Base-by-base conservation (phyloP, 2,329 filamentous ascomycete genomes). In the Aschersonia sp. region DNA sequence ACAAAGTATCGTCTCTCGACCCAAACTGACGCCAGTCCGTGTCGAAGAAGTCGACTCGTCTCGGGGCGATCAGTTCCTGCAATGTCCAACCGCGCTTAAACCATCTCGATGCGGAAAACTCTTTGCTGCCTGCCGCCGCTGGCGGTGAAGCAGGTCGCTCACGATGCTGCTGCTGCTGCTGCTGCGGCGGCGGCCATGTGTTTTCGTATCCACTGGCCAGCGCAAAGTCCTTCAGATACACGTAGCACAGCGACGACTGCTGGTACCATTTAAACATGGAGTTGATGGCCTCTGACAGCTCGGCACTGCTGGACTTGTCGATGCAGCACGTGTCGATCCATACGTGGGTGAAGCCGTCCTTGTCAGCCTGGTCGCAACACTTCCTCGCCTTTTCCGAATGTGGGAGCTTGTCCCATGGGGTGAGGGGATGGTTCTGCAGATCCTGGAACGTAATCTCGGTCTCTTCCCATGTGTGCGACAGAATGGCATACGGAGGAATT, bases 321-420 rank as follows among this genome's bases (percentile, higher is more conserved):
- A 60, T 58, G 47, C 58, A 60, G 50, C 55, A 56, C 1, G 55
- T 59, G 32, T 60, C 57, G 22, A 56, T 49, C 59, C 59, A 61
- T 2, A 56, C 46, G 49, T 58, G 58, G 4, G 48, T 30, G 45
- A 53, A 53, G 5, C 55, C 53, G 8, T 56, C 50, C 1, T 45
- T 44, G 30, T 40, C 44, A n/a, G 55, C 54, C 45, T 52, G 54
- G 6, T 3, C 45, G 37, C 44, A 45, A 42, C 45, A 12, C 22
- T 41, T 49, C 12, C 46, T 35, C 32, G 58, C 50, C 48, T 59
- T 58, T 46, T 48, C 3, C 10, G 7, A 41, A 4, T 41, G 10
- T 4, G 40, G 40, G 40, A 41, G 40, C 11, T 41, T 3, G 5
- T 1, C 7, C 3, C 3, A 14, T 2, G 3, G 10, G 7, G 10